Conservation (phyloP, 495 filamentous ascomycete genomes). For the Penicillium fimorum region DNA sequence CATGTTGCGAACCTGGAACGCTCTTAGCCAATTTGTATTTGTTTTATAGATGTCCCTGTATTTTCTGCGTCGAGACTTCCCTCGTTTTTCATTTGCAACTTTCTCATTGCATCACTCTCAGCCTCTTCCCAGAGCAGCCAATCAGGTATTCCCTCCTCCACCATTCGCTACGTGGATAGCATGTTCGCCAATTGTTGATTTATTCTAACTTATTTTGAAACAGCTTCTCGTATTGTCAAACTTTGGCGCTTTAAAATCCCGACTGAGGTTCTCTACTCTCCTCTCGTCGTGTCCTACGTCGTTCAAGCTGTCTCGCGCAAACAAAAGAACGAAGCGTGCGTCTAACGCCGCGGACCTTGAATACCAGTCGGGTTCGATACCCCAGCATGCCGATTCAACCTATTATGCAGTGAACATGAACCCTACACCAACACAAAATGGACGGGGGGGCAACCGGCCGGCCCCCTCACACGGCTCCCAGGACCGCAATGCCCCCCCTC, state of each 20-base stretch:
- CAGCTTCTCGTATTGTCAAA: neutral
- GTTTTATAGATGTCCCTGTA: conserved; percentile 1
- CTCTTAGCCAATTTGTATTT: neutral
- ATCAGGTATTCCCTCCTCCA: conserved; percentile 3
- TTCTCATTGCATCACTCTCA: neutral
- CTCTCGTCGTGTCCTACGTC: neutral
- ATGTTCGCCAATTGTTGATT: neutral
- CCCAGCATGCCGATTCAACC: neutral
- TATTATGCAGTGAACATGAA: conserved; percentile 5
- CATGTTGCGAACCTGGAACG: conserved; percentile 7
- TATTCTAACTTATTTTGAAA: conserved; percentile 3
- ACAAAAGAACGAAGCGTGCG: conserved; percentile 21
- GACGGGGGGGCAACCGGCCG: neutral
- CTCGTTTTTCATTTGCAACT: neutral
- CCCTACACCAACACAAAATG: neutral
- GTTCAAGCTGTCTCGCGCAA: conserved; percentile 18
- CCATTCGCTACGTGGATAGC: neutral
- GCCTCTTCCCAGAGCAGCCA: neutral
- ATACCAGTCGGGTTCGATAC: conserved; percentile 3
- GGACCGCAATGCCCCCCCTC: neutral
- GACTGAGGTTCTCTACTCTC: neutral
- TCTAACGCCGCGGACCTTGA: conserved; percentile 4
- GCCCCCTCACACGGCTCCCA: neutral
- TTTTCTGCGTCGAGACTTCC: conserved; percentile 1
- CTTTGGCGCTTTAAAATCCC: neutral